Conservation (phyloP, 1,139 yeast genomes). For the Saccharomycopsis hybrid region DNA sequence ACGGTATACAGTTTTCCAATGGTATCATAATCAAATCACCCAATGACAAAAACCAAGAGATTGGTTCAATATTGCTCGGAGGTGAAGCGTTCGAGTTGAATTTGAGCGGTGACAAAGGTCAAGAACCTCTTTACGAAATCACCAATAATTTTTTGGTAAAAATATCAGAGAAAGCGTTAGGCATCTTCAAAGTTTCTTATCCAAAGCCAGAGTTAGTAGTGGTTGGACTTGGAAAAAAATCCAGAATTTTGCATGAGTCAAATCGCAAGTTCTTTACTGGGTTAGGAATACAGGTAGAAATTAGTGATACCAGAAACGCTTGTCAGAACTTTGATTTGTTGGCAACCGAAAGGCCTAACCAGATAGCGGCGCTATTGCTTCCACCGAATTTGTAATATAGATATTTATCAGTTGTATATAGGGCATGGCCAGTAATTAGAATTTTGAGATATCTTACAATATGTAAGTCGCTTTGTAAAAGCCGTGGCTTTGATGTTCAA, state of each 20-base stretch:
- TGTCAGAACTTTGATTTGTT: conserved; percentile 67
- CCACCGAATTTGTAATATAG: conserved; percentile 56
- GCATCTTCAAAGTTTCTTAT: conserved; percentile 48
- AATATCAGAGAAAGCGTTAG: conserved; percentile 37
- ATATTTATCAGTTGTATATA: no score
- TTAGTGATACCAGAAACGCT: conserved; percentile 60
- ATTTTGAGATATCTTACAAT: no score
- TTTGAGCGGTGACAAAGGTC: conserved; percentile 29
- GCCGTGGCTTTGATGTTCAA: no score
- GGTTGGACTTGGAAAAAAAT: conserved; percentile 59
- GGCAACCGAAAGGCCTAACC: conserved; percentile 73
- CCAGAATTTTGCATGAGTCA: conserved; percentile 53
- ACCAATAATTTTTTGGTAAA: conserved; percentile 41
- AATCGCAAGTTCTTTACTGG: conserved; percentile 44
- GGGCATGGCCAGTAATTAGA: no score
- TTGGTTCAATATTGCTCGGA: conserved; percentile 55
- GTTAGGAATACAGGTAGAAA: conserved; percentile 64
- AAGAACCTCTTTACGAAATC: conserved; percentile 30
- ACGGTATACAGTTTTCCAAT: conserved; percentile 41
- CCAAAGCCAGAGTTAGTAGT: conserved; percentile 77
- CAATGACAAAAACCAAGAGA: conserved; percentile 36
- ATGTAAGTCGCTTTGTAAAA: no score
- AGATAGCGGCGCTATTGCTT: conserved; percentile 60
- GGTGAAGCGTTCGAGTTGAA: conserved; percentile 60
- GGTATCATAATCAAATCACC: conserved; percentile 44